Base-by-base conservation (phyloP, 2,329 filamentous ascomycete genomes). In the Graphilbum sp. region DNA sequence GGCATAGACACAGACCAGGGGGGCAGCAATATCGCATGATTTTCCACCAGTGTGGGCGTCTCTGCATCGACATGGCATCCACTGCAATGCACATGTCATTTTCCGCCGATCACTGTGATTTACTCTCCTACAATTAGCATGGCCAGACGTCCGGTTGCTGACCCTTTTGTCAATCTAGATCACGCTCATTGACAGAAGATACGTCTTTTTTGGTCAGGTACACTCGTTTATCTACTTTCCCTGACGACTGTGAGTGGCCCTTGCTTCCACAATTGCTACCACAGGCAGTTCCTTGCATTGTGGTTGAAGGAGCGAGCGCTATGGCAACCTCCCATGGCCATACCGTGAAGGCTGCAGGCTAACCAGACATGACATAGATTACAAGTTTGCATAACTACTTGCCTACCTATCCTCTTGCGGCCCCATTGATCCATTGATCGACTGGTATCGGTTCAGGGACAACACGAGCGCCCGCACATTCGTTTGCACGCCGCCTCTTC, bases 171-270 rank as follows among this genome's bases (percentile, higher is more conserved):
- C 27, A 29, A 7, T 34, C 39, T 41, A 53, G 51, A 54, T 44
- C 48, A 65, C 66, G 54, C 58, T 70, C 64, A 51, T 71, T 69
- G 62, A 65, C 59, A 43, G 33, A 60, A 47, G 18, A 37, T 39
- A 15, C 27, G 25, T 10, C 42, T 49, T 54, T 49, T 54, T 55
- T 24, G 61, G 66, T 72, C 69, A 71, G 68, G 61, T 70, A 69
- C 69, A 69, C 60, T 73, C 69, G 61, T 68, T 45, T 72, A 48
- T 48, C 49, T 56, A 53, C 50, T 50, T 47, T 50, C 54, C 57
- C 64, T 69, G 64, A 68, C 66, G 63, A 46, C 23, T 39, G 60
- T 63, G 49, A 57, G 59, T 61, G 24, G 19, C 13, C 27, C 15
- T 9, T 29, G 27, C 27, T 29, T 29, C 11, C n/a, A n/a, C n/a